Conservation (phyloP, 2,329 filamentous ascomycete species). For the Ceratocystiopsis minuta region DNA sequence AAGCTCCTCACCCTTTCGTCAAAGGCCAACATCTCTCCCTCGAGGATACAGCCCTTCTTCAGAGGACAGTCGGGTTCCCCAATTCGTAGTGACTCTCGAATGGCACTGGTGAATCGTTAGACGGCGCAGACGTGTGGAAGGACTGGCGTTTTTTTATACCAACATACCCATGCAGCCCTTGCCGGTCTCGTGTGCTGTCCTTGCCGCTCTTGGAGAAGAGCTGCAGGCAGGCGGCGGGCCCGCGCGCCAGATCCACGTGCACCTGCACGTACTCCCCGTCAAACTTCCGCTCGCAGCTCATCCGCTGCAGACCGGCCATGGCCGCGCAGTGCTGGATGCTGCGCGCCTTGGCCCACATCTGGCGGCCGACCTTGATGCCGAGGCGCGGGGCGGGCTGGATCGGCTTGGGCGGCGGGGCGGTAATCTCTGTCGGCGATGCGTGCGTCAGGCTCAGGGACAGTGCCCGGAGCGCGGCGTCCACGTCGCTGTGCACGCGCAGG, state of each 20-base stretch:
- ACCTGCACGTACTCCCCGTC: conserved; percentile 87
- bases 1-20: conserved; percentile 39
- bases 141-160: not conserved
- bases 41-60: conserved; percentile 50
- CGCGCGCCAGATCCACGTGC: conserved; percentile 51
- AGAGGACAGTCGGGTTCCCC: conserved; percentile 40
- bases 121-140: conserved; percentile 4
- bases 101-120: conserved; percentile 21
- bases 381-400: conserved; percentile 27
- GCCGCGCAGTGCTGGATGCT: conserved; percentile 59
- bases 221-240: conserved; percentile 35
- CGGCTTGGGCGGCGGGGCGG: conserved; percentile 1
- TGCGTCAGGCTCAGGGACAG: not conserved
- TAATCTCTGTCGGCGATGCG: too few relatives aligned
- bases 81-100: conserved; percentile 47
- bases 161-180: conserved; percentile 35
- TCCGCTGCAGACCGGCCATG: conserved; percentile 34
- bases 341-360: conserved; percentile 45
- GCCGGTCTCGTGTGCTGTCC: conserved; percentile 60
- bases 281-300: conserved; percentile 67
- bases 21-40: conserved; percentile 70
- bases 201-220: conserved; percentile 91
- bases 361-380: conserved; percentile 46
- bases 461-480: conserved; percentile 31
- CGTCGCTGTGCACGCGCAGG: conserved; percentile 50